These are phyloP conservation scores for Sordaria brevicollis DNA, from an alignment of 495 filamentous ascomycete species.

Conservation along the genomic window DNA sequence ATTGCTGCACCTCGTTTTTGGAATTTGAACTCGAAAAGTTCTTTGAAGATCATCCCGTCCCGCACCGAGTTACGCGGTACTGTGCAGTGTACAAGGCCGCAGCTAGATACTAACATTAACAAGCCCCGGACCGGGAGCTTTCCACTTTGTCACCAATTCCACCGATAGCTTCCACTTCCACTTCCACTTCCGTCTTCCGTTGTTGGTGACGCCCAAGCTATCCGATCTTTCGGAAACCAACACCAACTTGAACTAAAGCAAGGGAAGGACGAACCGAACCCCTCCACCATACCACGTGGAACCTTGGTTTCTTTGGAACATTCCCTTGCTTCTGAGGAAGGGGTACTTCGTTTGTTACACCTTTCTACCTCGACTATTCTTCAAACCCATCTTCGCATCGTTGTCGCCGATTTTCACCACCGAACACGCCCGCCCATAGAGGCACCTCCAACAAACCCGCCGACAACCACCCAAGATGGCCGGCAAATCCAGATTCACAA, in stretches of 20 bases:
- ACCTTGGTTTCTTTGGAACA: not conserved
- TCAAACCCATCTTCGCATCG: too few relatives aligned
- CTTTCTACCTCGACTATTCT: not conserved
- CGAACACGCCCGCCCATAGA: not conserved
- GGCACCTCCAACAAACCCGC: not conserved
- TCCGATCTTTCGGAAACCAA: not conserved
- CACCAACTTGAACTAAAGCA: not conserved
- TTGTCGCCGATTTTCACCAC: not conserved
- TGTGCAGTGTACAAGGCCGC: not conserved
- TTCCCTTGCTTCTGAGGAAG: not conserved
- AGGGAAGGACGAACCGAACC: not conserved
- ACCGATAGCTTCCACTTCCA: not conserved
- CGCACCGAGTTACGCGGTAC: not conserved
- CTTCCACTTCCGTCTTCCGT: not conserved
- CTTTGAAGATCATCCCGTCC: not conserved
- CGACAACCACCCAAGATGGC: constrained; percentile 36
- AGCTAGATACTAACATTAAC: not conserved
- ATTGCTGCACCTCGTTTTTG: not conserved
- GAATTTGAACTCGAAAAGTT: not conserved
- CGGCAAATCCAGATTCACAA: constrained; percentile 76
- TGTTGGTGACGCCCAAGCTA: not conserved
- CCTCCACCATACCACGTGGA: not conserved
- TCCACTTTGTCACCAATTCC: not conserved
- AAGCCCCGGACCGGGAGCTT: not conserved
- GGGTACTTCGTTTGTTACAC: not conserved